Evolutionary conservation across 805 yeast species (phyloP), one percentile per base, ranked within the genome.

Genomic region (Spathaspora sp.): DNA sequence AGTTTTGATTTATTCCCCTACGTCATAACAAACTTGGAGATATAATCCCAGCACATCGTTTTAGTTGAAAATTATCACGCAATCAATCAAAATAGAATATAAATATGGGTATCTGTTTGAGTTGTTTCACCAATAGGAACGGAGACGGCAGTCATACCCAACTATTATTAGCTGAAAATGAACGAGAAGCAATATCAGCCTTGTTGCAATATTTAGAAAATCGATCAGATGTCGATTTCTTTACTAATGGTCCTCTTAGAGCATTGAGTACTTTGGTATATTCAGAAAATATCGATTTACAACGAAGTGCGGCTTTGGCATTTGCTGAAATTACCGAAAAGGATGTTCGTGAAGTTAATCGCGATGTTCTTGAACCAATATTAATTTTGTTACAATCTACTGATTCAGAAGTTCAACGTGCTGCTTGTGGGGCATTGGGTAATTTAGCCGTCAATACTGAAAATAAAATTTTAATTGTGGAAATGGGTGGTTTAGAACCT

Each of bases 401-500:
- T 17, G 99, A 94, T 68, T 81, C 92, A 51, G 99, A 94, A 71
- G 97, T 94, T 38, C 98, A 94, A 72, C 81, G 98, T 49, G 99
- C 99, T 7, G 97, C 99, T 0, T 93, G 98, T 70, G 99, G 98
- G 5, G 98, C 99, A 1, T 75, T 94, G 59, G 99, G 99, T n/a
- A 94, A 94, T 62, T 76, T 94, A 62, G 99, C 99, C 1, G 99
- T 94, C 31, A 91, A 94, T 72, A 92, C 91, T 63, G 97, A 89
- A 55, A 94, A 94, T 74, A 94, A 94, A 68, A 80, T 88, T 16
- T 77, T 94, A 49, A 93, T 94, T 54, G 98, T 96, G 16, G 97
- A 93, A 63, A 90, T 94, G 97, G 98, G 98, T 28, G 99, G 98
- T 1, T 80, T 94, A 52, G 97, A 92, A 57, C 98, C 98, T 5